Evolutionary conservation across 805 yeast genomes (phyloP), one percentile per base, ranked within the genome.

Genomic region (Zygosaccharomyces siamensis): DNA sequence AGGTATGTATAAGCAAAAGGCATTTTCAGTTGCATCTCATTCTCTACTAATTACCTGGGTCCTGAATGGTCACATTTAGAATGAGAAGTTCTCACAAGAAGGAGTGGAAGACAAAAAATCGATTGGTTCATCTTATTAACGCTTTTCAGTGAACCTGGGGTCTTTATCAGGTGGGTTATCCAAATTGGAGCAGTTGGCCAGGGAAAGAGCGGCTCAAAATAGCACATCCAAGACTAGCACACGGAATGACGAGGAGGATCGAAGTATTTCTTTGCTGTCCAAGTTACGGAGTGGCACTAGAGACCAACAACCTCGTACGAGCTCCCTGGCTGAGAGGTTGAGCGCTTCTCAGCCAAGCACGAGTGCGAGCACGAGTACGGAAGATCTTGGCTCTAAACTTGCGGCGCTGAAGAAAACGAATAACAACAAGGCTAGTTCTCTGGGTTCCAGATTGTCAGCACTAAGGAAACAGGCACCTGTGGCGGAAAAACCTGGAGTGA

Each of bases 1-100:
- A 69, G 75, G 81, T 77, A 77, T 64, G 82, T 77, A 72, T 69
- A 20, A 10, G 11, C 35, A 11, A 14, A 33, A 41, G 21, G 14
- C 14, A 7, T 41, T 30, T 20, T n/a, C 23, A 20, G 14, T 41
- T 31, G 44, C 44, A 41, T 30, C 44, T 41, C 44, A 41, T 41
- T 41, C 44, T 41, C 44, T 41, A 41, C 44, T 41, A 41, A 41
- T 41, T 41, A 41, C 14, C 33, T 28, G 44, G 44, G 44, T 14
- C 35, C 44, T 30, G 35, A 12, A 18, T 20, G 44, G 28, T 41
- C 44, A 41, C 26, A 20, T 26, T 16, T 21, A 28, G 44, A 28
- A 41, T 41, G 44, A 30, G 44, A 41, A 41, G 16, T 41, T 37
- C 28, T 27, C 11, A 16, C 20, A 18, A 18, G 11, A 33, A 18